phyloP scores from a whole-genome alignment of 768 basidiomycete genomes.

The Tephrocybe rancida region DNA sequence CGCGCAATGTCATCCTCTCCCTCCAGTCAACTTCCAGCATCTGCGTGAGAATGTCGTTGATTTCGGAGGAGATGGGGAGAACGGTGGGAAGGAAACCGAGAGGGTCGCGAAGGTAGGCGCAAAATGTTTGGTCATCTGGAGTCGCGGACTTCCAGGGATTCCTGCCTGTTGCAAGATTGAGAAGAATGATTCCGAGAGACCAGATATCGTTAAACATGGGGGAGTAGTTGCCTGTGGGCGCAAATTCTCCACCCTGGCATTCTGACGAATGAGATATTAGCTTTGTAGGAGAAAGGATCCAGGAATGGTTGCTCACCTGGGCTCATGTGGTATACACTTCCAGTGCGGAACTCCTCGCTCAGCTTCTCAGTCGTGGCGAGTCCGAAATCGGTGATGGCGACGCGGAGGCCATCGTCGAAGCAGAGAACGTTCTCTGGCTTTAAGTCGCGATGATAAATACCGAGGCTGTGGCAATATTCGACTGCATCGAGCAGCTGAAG shows the following conservation, averaged over 20 bases:
- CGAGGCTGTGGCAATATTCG: conserved; percentile 87
- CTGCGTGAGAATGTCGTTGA: conserved; percentile 73
- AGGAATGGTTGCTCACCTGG: conserved; percentile 59
- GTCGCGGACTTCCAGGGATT: conserved; percentile 98
- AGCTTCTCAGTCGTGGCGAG: conserved; percentile 86
- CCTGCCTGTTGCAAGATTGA: conserved; percentile 92
- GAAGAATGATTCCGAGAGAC: conserved; percentile 95
- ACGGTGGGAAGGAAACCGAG: conserved; percentile 78
- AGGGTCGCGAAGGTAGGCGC: conserved; percentile 82
- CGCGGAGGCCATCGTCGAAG: conserved; percentile 73
- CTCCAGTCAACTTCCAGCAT: conserved; percentile 77
- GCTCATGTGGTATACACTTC: conserved; percentile 96
- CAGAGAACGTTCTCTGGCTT: conserved; percentile 98
- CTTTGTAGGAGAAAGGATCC: background rate
- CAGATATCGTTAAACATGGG: conserved; percentile 93
- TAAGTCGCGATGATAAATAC: conserved; percentile 95
- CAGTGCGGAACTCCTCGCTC: conserved; percentile 91
- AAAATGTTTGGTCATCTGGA: conserved; percentile 83
- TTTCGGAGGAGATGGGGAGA: conserved; percentile 77
- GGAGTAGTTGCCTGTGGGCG: conserved; percentile 72
- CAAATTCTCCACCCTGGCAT: conserved; percentile 81
- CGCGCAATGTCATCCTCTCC: conserved; percentile 51
- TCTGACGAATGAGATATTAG: conserved; percentile 50
- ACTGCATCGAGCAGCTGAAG: conserved; percentile 94
- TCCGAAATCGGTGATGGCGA: conserved; percentile 95